Conservation (phyloP, 2,329 filamentous ascomycete species). For the Botrytis elliptica region DNA sequence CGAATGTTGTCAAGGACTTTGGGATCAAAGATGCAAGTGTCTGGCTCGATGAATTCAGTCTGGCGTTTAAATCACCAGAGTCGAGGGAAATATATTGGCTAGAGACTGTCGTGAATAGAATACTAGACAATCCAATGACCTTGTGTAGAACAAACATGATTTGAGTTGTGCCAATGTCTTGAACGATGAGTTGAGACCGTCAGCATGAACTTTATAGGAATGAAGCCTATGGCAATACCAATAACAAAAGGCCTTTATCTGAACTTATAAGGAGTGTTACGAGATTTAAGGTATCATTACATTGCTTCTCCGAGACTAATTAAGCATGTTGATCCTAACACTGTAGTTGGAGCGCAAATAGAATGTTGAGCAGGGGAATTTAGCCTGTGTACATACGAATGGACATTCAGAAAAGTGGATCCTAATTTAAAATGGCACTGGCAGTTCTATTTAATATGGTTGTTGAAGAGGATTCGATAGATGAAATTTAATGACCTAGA, state of each 20-base stretch:
- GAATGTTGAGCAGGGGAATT: not conserved
- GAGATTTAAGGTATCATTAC: not conserved
- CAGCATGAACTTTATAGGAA: not conserved
- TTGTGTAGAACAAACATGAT: not conserved
- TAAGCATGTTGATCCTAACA: not conserved
- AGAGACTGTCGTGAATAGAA: not conserved
- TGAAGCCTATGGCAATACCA: not conserved
- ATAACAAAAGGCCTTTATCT: not conserved
- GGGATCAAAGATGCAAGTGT: slow-evolving; percentile 50
- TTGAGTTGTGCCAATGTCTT: not conserved
- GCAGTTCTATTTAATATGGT: not conserved
- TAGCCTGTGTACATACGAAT: not conserved
- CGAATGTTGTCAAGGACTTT: slow-evolving; percentile 43
- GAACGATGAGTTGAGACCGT: not conserved
- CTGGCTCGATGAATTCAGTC: slow-evolving; percentile 47
- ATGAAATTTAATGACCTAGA: not conserved
- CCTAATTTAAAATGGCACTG: not conserved
- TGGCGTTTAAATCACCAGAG: slow-evolving; percentile 42
- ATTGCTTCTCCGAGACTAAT: not conserved
- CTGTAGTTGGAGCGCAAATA: slow-evolving; percentile 3
- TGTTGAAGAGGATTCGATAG: not conserved
- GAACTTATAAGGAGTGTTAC: not conserved
- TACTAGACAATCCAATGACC: not conserved
- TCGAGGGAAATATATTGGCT: slow-evolving; percentile 24
- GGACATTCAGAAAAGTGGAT: not conserved